Percentiles rank a stretch among this genome's conserved stretches.
phyloP scores from a whole-genome alignment of 2,329 filamentous ascomycete species.

The Colletotrichum sp. region DNA sequence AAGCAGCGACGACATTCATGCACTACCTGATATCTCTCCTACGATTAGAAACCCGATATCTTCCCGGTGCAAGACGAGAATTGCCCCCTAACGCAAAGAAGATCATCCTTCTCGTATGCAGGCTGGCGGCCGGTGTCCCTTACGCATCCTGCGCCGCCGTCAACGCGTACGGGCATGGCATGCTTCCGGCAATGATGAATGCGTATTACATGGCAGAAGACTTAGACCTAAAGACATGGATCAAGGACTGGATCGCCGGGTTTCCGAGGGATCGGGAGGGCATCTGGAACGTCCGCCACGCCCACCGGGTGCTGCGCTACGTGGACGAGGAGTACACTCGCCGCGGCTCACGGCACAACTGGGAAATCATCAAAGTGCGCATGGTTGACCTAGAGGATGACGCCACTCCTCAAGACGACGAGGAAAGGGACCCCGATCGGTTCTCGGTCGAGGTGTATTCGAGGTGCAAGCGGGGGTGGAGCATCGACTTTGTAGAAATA shows the following conservation, averaged over 20 bases:
- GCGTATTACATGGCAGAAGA: slow-evolving; percentile 2
- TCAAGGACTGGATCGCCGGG: slow-evolving; percentile 2
- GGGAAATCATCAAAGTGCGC: slow-evolving; percentile 11
- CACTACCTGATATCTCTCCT: neutral
- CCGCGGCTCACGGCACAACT: neutral
- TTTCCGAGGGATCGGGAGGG: slow-evolving; percentile 1
- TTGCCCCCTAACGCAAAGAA: neutral
- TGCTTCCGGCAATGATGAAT: slow-evolving; percentile 2
- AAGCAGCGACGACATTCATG: slow-evolving; percentile 2
- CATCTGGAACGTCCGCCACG: slow-evolving; percentile 1
- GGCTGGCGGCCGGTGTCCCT: neutral
- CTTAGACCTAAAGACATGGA: neutral
- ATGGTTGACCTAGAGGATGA: neutral
- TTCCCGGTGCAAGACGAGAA: neutral
- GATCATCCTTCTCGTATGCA: neutral
- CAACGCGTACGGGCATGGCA: neutral
- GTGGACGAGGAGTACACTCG: slow-evolving; percentile 2
- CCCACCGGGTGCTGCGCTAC: neutral
- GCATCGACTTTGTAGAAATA: slow-evolving; percentile 13
- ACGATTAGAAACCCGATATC: neutral
- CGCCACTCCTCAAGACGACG: neutral
- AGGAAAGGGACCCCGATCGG: neutral
- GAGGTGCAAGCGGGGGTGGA: slow-evolving; percentile 1
- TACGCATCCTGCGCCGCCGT: neutral
- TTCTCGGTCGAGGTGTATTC: slow-evolving; percentile 9